Percentiles rank a stretch among this genome's conserved stretches.
phyloP scores from a whole-genome alignment of 202 grass and related monocot species.

The Carex arenaria region DNA sequence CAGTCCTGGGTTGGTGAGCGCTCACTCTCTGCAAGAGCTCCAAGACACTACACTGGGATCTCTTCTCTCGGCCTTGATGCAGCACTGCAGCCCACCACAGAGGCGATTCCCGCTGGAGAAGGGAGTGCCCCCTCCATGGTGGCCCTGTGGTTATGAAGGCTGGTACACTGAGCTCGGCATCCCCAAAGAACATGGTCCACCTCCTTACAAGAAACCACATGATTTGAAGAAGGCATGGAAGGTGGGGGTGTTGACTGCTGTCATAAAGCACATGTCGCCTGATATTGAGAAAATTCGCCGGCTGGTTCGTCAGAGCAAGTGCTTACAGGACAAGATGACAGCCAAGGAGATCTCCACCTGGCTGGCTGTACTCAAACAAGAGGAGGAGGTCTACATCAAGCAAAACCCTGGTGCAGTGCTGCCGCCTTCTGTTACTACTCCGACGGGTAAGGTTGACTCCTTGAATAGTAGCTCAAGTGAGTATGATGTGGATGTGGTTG shows the following conservation, averaged over 20 bases:
- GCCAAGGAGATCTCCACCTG: conserved; percentile 94
- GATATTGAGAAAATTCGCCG: conserved; percentile 92
- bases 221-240: conserved; percentile 99
- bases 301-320: conserved; percentile 85
- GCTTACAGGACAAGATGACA: conserved; percentile 99
- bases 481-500: conserved; percentile 69
- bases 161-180: conserved; percentile 73
- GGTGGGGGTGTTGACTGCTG: conserved; percentile 88
- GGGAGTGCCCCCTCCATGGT: conserved; percentile 87
- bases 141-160: conserved; percentile 75
- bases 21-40: conserved; percentile 74
- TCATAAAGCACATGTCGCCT: conserved; percentile 97
- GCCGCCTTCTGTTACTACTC: conserved; percentile 10
- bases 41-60: conserved; percentile 95
- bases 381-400: conserved; percentile 73
- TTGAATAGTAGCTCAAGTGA: conserved; percentile 73
- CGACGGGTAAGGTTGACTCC: conserved; percentile 45
- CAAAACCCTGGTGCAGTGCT: conserved; percentile 49
- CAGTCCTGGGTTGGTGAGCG: conserved; percentile 33
- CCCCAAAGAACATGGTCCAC: conserved; percentile 63
- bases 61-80: conserved; percentile 93
- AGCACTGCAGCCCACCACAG: conserved; percentile 93
- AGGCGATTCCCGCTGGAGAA: conserved; percentile 89
- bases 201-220: conserved; percentile 96
- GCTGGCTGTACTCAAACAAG: conserved; percentile 81